A percentile compares a stretch with the other conserved stretches of the same genome.
Evolutionary conservation across 768 basidiomycete species (phyloP).

Genomic region (Gautieria morchelliformis): DNA sequence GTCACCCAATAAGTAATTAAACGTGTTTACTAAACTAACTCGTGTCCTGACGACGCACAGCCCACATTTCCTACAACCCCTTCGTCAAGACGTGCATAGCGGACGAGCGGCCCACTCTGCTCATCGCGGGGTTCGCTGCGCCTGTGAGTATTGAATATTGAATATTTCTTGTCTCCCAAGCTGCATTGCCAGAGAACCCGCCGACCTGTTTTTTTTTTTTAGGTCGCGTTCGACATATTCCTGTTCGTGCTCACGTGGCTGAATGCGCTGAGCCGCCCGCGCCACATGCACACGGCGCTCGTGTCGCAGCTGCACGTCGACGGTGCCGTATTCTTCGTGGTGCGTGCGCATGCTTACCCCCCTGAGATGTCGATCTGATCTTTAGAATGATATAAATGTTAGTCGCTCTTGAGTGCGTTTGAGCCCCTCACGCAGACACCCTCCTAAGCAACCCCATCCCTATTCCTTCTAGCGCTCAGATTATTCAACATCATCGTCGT

Average conservation of each 20-base stretch:
- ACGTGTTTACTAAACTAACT: no score
- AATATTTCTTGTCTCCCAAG: background rate
- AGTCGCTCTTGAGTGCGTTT: background rate
- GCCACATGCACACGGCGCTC: constrained; percentile 17
- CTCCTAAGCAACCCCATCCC: background rate
- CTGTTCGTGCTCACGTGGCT: constrained; percentile 20
- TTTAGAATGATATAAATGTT: background rate
- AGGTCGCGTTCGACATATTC: background rate
- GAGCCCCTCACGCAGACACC: background rate
- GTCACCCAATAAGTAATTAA: no score
- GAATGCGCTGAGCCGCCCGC: constrained; percentile 28
- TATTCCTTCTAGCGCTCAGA: constrained; percentile 7
- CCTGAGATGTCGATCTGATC: background rate
- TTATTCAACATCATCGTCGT: constrained; percentile 13
- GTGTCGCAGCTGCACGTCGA: constrained; percentile 23
- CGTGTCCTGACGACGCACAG: background rate
- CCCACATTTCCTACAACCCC: background rate
- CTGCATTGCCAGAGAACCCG: background rate
- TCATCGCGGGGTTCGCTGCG: background rate
- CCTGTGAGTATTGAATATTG: no score
- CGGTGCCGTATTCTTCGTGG: constrained; percentile 28
- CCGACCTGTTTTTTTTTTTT: background rate
- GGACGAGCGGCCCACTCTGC: background rate
- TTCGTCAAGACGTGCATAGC: background rate
- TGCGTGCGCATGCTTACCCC: constrained; percentile 10